These are phyloP conservation scores for Ascomycota sp. DNA, from an alignment of 2,329 filamentous ascomycete species.

Conservation along the genomic window DNA sequence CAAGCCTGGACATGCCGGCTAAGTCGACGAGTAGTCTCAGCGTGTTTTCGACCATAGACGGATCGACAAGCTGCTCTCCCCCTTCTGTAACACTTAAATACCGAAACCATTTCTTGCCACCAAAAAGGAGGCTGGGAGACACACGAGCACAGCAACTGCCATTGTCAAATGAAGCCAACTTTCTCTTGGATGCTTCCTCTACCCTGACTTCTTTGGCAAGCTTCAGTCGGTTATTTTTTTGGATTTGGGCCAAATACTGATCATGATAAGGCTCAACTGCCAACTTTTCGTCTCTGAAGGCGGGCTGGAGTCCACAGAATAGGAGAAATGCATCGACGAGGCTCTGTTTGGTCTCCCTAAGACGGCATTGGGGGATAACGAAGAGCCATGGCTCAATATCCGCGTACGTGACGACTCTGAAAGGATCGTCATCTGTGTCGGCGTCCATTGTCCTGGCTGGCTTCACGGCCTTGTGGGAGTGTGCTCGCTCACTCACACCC, in stretches of 20 bases:
- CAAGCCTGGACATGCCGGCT: constrained; percentile 19
- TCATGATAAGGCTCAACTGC: constrained; percentile 11
- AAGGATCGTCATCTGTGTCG: constrained; percentile 59
- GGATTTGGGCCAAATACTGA: constrained; percentile 7
- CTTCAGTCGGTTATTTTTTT: constrained; percentile 1
- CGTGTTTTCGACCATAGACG: constrained; percentile 28
- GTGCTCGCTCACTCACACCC: constrained; percentile 31
- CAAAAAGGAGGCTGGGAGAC: constrained; percentile 33
- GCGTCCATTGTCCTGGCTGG: constrained; percentile 62
- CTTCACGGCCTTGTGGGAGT: constrained; percentile 25
- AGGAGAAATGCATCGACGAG: constrained; percentile 51
- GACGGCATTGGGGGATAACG: constrained; percentile 19
- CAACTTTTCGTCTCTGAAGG: constrained; percentile 9
- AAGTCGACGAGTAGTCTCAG: constrained; percentile 38
- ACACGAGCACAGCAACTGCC: constrained; percentile 10
- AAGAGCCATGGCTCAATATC: constrained; percentile 50
- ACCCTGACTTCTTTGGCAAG: constrained; percentile 1
- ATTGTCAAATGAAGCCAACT: constrained; percentile 11
- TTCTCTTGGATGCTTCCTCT: constrained; percentile 6
- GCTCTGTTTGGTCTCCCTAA: constrained; percentile 16
- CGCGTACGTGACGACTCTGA: constrained; percentile 57
- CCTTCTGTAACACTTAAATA: constrained; percentile 12
- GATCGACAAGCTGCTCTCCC: constrained; percentile 9
- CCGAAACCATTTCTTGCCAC: constrained; percentile 22
- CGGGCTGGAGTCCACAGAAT: constrained; percentile 44